Evolutionary conservation across 805 yeast species (phyloP).

Genomic region (Jamesozyma spencerorum): DNA sequence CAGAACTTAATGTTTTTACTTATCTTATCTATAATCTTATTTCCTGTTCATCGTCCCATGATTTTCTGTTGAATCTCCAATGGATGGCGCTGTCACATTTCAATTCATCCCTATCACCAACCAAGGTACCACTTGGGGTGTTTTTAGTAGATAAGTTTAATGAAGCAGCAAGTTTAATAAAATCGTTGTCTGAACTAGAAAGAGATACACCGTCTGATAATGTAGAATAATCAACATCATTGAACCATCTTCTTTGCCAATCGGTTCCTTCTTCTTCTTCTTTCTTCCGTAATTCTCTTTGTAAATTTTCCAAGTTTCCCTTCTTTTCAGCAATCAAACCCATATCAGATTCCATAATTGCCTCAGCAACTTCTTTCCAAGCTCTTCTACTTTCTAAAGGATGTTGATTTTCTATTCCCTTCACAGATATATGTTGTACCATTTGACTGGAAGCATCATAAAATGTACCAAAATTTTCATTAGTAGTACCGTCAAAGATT

Average conservation of each 20-base stretch:
- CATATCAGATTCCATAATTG: conserved; percentile 67
- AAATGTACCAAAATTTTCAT: conserved; percentile 37
- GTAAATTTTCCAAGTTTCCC: conserved; percentile 69
- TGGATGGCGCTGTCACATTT: conserved; percentile 39
- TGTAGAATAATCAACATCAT: conserved; percentile 35
- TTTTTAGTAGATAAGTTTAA: conserved; percentile 46
- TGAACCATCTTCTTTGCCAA: conserved; percentile 86
- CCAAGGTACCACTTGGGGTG: conserved; percentile 57
- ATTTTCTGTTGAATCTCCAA: conserved; percentile 57
- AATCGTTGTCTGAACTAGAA: conserved; percentile 15
- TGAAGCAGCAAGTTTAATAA: conserved; percentile 32
- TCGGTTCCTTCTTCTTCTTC: conserved; percentile 54
- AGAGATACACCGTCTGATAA: background rate
- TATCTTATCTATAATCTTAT: conserved; percentile 20
- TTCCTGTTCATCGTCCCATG: conserved; percentile 54
- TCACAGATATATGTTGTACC: conserved; percentile 55
- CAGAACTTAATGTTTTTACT: conserved; percentile 52
- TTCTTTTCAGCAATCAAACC: conserved; percentile 69
- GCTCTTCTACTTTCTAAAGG: conserved; percentile 79
- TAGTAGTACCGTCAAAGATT: conserved; percentile 45
- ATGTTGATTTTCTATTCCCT: conserved; percentile 75
- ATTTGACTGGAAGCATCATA: conserved; percentile 48
- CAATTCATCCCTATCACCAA: conserved; percentile 46
- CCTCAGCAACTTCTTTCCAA: conserved; percentile 84
- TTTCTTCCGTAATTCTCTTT: conserved; percentile 68